Base-by-base conservation (phyloP, 257 asterid genomes). In the Solanum sparsipilum region DNA sequence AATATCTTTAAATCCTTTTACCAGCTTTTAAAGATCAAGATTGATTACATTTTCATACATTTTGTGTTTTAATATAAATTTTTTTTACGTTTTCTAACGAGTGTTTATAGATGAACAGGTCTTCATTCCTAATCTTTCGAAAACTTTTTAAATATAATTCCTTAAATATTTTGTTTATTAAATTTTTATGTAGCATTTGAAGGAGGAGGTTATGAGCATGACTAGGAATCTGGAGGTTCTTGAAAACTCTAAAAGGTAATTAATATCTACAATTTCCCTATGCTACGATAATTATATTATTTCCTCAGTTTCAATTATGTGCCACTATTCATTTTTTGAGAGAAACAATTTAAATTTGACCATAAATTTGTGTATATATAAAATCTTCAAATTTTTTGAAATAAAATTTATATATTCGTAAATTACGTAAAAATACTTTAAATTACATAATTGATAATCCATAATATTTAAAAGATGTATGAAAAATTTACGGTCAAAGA, bases 221-320 rank as follows among this genome's bases (percentile, higher is more conserved):
- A 86, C 25, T n/a, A 85, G 72, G 83, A 92, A 88, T 88, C 15
- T 92, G 32, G 91, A 92, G 89, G 78, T 88, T 79, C 94, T 92
- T 60, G 94, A 93, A 70, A 93, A 93, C 52, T 86, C 91, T 84
- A 90, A 84, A 81, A 89, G 98, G 98, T 94, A 65, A 65, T 84
- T 31, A 76, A 21, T 5, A 38, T 72, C 39, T 36, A 63, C 78
- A 31, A 25, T 73, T 79, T 58, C 27, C 16, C 29, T 10, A 20
- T 46, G 29, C 3, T 48, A 27, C 70, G 32, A 29, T 82, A 16
- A 72, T 72, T 7, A 25, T 25, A 79, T 79, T 63, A n/a, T 56
- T 58, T 20, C 25, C n/a, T 52, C n/a, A 52, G 63, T 6, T 4
- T 52, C 23, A 52, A 52, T 52, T 6, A 52, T 52, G 63, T 52